phyloP scores from a whole-genome alignment of 1,284 basidiomycete genomes.

The Trichosporon ovoides region DNA sequence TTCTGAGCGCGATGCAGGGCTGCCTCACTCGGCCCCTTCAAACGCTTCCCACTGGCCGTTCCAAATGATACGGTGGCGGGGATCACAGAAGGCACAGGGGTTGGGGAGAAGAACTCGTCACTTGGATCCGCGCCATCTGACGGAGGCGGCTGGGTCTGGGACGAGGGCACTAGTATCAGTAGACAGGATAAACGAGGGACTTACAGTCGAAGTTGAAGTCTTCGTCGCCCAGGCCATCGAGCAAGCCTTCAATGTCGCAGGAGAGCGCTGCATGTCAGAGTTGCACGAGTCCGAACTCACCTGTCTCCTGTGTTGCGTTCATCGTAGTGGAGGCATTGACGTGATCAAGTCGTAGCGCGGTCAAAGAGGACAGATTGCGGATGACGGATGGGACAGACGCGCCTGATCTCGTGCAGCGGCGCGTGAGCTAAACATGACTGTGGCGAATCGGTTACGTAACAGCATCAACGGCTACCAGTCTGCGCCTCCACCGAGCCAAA shows the following conservation, averaged over 20 bases:
- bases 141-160: neutral
- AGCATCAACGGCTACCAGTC: neutral
- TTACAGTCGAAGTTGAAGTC: conserved; percentile 33
- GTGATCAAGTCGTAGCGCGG: neutral
- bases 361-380: neutral
- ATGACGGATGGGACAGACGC: neutral
- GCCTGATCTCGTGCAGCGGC: neutral
- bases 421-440: neutral
- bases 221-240: conserved; percentile 32
- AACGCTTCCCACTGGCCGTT: conserved; percentile 25
- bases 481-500: neutral
- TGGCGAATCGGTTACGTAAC: neutral
- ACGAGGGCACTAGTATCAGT: neutral
- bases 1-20: conserved; percentile 28
- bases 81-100: conserved; percentile 11
- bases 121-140: neutral
- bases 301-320: conserved; percentile 4
- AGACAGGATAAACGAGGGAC: neutral
- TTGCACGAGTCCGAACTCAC: neutral
- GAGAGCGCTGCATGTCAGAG: neutral
- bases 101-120: conserved; percentile 9
- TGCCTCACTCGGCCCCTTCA: conserved; percentile 28
- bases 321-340: neutral
- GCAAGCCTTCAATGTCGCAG: conserved; percentile 29
- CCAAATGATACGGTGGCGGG: conserved; percentile 29